Evolutionary conservation across 768 basidiomycete species (phyloP).

Genomic region (Russula compacta): DNA sequence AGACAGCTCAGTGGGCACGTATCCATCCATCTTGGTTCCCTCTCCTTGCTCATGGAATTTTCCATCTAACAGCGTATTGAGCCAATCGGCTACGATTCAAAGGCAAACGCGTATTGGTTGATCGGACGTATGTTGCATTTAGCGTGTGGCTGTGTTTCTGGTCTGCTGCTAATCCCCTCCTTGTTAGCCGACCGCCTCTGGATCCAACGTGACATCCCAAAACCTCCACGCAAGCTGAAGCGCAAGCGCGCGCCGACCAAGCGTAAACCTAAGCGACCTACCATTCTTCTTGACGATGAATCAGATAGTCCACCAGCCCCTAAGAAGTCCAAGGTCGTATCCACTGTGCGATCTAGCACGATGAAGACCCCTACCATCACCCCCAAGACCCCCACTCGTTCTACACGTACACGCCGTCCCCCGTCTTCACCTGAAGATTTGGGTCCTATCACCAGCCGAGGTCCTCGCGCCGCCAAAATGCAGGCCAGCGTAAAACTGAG

Average conservation of each 20-base stretch:
- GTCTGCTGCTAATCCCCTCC: neutral
- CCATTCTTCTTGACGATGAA: conserved; percentile 21
- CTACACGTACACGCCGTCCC: conserved; percentile 2
- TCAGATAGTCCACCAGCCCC: conserved; percentile 19
- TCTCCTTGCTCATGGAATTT: conserved; percentile 5
- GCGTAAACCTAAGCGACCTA: conserved; percentile 20
- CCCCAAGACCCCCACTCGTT: conserved; percentile 4
- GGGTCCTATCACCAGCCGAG: conserved; percentile 29
- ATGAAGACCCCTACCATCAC: neutral
- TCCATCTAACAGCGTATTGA: conserved; percentile 54
- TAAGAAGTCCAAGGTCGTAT: conserved; percentile 22
- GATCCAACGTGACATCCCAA: conserved; percentile 68
- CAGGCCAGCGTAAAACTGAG: conserved; percentile 64
- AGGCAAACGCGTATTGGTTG: conserved; percentile 75
- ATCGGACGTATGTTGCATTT: conserved; percentile 55
- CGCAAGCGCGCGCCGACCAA: conserved; percentile 32
- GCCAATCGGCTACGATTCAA: conserved; percentile 76
- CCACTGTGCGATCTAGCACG: conserved; percentile 9
- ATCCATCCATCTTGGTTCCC: neutral
- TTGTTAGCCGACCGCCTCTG: conserved; percentile 70
- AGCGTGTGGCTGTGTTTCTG: neutral
- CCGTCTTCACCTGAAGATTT: conserved; percentile 1
- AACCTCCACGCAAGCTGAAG: conserved; percentile 34
- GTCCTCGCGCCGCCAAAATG: conserved; percentile 56
- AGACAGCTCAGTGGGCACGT: conserved; percentile 68